A percentile compares a stretch with the other conserved stretches of the same genome.
phyloP scores from a whole-genome alignment of 1,284 basidiomycete species.

The Malassezia psittaci region DNA sequence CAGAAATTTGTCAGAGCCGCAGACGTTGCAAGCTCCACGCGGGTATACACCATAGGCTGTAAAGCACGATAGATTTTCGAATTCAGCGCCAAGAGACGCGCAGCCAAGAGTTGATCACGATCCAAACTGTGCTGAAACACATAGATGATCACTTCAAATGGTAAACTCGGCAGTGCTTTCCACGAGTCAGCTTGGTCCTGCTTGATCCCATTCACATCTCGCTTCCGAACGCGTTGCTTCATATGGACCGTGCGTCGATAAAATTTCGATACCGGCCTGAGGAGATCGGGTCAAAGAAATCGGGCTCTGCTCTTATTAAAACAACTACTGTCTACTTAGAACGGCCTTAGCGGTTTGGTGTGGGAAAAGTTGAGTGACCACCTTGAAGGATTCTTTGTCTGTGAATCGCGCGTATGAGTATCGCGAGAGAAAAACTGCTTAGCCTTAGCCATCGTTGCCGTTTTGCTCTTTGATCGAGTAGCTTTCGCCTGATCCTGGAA shows the following conservation, averaged over 20 bases:
- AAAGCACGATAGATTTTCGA: background rate
- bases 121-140: background rate
- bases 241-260: background rate
- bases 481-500: background rate
- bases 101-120: constrained; percentile 1
- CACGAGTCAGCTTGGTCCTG: background rate
- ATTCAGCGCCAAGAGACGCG: constrained; percentile 1
- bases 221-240: no score
- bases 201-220: no score
- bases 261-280: no score
- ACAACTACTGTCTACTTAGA: background rate
- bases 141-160: constrained; percentile 4
- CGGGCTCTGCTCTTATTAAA: background rate
- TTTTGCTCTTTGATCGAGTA: background rate
- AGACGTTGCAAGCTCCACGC: constrained; percentile 10
- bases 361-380: background rate
- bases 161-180: background rate
- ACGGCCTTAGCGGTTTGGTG: background rate
- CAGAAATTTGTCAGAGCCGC: constrained; percentile 3
- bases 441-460: background rate
- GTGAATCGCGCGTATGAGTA: background rate
- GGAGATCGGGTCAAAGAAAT: background rate
- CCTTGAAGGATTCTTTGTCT: background rate
- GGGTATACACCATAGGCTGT: constrained; percentile 6
- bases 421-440: background rate